Evolutionary conservation across 2,329 filamentous ascomycete genomes (phyloP).

Genomic region (Trichoderma breve): DNA sequence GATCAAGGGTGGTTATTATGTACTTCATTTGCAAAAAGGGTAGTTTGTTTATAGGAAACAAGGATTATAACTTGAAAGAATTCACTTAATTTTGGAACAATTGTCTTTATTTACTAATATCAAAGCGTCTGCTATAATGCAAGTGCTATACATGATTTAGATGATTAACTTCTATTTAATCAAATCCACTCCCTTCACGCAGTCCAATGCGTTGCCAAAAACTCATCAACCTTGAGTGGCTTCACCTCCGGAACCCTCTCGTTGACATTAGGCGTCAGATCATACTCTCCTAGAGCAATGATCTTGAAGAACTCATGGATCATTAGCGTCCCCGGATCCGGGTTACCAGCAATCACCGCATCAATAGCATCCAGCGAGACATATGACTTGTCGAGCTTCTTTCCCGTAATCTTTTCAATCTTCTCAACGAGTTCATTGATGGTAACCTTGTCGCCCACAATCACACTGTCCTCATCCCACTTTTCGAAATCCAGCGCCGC

Average conservation of each 20-base stretch:
- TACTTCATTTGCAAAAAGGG: not conserved
- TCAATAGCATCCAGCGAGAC: not conserved
- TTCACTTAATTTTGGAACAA: not conserved
- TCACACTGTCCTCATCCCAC: constrained; percentile 2
- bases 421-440: not conserved
- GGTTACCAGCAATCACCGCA: not conserved
- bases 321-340: not conserved
- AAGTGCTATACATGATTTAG: not conserved
- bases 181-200: not conserved
- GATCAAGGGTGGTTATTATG: not conserved
- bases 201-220: constrained; percentile 10
- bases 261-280: not conserved
- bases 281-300: not conserved
- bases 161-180: not conserved
- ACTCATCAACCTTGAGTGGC: not conserved
- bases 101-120: not conserved
- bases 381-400: not conserved
- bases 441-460: constrained; percentile 3
- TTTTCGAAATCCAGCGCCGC: constrained; percentile 9
- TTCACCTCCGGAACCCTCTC: not conserved
- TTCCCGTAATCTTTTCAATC: not conserved
- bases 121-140: not conserved
- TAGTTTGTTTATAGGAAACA: not conserved
- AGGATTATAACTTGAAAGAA: not conserved
- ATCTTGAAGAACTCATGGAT: not conserved